These are phyloP conservation scores for Gaertneriomyces semiglobifer DNA, from an alignment of 192 early-diverging fungal species.

Conservation along the genomic window DNA sequence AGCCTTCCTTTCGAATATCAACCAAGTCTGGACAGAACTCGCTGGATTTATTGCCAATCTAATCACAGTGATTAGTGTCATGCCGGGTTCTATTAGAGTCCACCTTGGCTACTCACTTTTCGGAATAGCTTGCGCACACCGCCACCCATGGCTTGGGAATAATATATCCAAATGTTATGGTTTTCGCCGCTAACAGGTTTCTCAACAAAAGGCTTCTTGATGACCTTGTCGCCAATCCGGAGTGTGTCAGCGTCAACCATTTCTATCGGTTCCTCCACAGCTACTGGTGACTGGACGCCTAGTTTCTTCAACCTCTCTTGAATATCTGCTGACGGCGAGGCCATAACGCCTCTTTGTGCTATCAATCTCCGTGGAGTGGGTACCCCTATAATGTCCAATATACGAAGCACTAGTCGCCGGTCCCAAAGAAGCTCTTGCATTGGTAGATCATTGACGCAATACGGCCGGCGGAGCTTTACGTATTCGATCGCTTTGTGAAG, in stretches of 20 bases:
- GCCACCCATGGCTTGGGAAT: conserved; percentile 73
- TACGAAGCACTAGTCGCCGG: conserved; percentile 77
- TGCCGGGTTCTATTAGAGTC: not conserved
- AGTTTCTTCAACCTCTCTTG: conserved; percentile 52
- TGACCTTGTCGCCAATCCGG: conserved; percentile 58
- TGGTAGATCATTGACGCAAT: conserved; percentile 86
- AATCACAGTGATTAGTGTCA: not conserved
- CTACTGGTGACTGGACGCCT: conserved; percentile 7
- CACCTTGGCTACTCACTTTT: conserved; percentile 19
- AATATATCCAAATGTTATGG: conserved; percentile 98
- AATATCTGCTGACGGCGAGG: conserved; percentile 40
- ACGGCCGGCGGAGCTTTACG: conserved; percentile 75
- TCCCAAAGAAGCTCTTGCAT: conserved; percentile 88
- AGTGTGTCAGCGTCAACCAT: conserved; percentile 60
- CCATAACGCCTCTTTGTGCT: conserved; percentile 37
- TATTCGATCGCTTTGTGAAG: conserved; percentile 91
- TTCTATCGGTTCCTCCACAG: not conserved
- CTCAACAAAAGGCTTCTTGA: conserved; percentile 95
- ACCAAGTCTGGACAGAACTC: conserved; percentile 74
- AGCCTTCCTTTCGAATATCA: conserved; percentile 67
- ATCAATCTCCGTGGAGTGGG: conserved; percentile 76
- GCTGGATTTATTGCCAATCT: conserved; percentile 92
- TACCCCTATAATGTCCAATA: conserved; percentile 76
- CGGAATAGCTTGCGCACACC: conserved; percentile 45
- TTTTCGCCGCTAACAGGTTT: conserved; percentile 96